Conservation (phyloP, 2,329 filamentous ascomycete species). For the Fusarium chaquense region DNA sequence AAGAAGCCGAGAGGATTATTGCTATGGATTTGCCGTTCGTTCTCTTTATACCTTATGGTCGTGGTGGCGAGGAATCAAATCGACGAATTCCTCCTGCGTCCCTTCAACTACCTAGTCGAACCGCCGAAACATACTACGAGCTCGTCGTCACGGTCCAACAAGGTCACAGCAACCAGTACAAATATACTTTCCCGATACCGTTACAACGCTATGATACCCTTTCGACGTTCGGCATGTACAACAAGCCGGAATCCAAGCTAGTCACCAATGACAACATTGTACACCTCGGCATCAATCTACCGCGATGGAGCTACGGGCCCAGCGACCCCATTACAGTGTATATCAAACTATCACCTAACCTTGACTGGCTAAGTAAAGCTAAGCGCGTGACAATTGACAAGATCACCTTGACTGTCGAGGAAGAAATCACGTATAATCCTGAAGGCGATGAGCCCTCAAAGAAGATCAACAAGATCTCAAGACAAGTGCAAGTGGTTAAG, state of each 20-base stretch:
- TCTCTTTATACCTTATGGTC: slow-evolving; percentile 94
- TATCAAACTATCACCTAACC: slow-evolving; percentile 92
- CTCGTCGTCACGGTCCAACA: slow-evolving; percentile 96
- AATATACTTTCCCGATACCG: slow-evolving; percentile 91
- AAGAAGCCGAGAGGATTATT: slow-evolving; percentile 88
- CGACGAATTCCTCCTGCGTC: slow-evolving; percentile 92
- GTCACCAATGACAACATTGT: slow-evolving; percentile 90
- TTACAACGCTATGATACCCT: slow-evolving; percentile 95
- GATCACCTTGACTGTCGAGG: slow-evolving; percentile 93
- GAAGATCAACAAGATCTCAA: slow-evolving; percentile 87
- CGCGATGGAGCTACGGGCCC: slow-evolving; percentile 96
- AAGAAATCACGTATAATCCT: slow-evolving; percentile 98
- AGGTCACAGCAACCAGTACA: slow-evolving; percentile 85
- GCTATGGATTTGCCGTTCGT: slow-evolving; percentile 98
- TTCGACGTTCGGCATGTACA: slow-evolving; percentile 99
- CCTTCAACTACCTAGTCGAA: slow-evolving; percentile 88
- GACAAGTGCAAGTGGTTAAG: slow-evolving; percentile 83
- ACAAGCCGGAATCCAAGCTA: slow-evolving; percentile 89
- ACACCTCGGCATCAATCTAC: slow-evolving; percentile 89
- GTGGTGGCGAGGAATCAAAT: slow-evolving; percentile 90
- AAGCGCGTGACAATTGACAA: slow-evolving; percentile 93
- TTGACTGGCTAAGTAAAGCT: slow-evolving; percentile 90
- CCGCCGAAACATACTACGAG: slow-evolving; percentile 97
- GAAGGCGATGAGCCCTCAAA: slow-evolving; percentile 95
- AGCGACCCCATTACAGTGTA: slow-evolving; percentile 96